Base-by-base conservation (phyloP, 192 early-diverging fungal genomes). In the Backusella morwellensis region DNA sequence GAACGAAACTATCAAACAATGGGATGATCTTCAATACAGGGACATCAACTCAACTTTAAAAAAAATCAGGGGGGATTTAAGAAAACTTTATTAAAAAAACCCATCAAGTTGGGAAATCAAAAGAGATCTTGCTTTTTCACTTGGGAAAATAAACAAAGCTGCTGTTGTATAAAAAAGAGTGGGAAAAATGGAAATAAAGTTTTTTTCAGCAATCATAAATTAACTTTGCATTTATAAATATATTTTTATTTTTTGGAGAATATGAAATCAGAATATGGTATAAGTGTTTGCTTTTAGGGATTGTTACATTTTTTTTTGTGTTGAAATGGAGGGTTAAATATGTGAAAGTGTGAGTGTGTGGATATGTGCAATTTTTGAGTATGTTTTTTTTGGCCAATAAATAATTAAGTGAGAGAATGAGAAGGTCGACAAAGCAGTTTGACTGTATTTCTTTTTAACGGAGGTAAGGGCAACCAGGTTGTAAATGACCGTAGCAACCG, bases 401-500 rank as follows among this genome's bases (percentile, higher is more conserved):
- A 63, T 63, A 63, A 63, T 21, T 26, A 63, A 29, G 8, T 29
- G 56, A 29, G n/a, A 63, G 2, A 68, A 23, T 38, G 68, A 69
- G 19, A 69, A 38, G 21, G 1, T 38, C 1, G n/a, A 38, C 34
- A 68, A 35, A 34, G 67, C 6, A 38, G 15, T 6, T 32, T 8
- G 8, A 19, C 14, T 67, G 32, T 67, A 5, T 14, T 67, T 67
- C 12, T 12, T 9, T 66, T 68, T 68, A 34, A 5, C 29, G 35
- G 15, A 70, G 68, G 35, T 38, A n/a, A 40, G 68, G 68, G 11
- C 68, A 69, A 6, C 42, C 34, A 47, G 42, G n/a, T n/a, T 38
- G 32, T 32, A 32, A 32, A 56, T 77, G 76, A 4, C 76, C 76
- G 15, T 77, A 77, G 6, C 34, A 19, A 32, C 76, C 76, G 23